Evolutionary conservation across 2,329 filamentous ascomycete species (phyloP).

Genomic region (Shiraia bambusicola): DNA sequence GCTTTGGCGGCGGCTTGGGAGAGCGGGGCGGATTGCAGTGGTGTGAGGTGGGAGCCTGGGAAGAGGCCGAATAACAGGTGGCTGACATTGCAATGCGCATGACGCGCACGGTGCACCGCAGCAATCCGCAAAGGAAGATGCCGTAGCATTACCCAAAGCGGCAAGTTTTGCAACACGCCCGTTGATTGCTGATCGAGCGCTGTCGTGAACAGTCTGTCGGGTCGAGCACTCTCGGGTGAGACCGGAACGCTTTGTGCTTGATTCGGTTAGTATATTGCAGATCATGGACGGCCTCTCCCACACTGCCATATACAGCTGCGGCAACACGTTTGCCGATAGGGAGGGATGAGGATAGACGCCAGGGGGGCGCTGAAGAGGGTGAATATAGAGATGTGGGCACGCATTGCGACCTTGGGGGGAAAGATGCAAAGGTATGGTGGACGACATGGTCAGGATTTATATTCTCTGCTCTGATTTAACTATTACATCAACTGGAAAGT

Average conservation of each 20-base stretch:
- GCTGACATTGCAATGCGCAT: constrained; percentile 44
- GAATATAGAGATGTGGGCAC: not conserved
- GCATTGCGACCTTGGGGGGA: not conserved
- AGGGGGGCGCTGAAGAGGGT: not conserved
- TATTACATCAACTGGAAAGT: too few relatives aligned
- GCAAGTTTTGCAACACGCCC: not conserved
- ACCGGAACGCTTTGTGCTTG: too few relatives aligned
- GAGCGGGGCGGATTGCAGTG: constrained; percentile 34
- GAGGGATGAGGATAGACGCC: constrained; percentile 1
- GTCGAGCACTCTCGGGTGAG: too few relatives aligned
- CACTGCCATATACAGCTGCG: constrained; percentile 12
- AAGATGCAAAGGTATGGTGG: too few relatives aligned
- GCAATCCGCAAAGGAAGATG: too few relatives aligned
- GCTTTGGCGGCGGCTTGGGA: constrained; percentile 32
- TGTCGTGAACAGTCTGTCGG: not conserved
- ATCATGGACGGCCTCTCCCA: too few relatives aligned
- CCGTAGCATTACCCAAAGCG: not conserved
- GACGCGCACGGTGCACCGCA: not conserved
- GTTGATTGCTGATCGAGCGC: not conserved
- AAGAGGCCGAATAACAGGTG: constrained; percentile 54
- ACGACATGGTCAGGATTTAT: too few relatives aligned
- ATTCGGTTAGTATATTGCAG: too few relatives aligned
- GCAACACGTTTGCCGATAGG: constrained; percentile 14
- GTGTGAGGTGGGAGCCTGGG: constrained; percentile 48
- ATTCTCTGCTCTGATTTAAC: too few relatives aligned